Evolutionary conservation across 768 basidiomycete genomes (phyloP).

Genomic region (Tephrocybe sp.): DNA sequence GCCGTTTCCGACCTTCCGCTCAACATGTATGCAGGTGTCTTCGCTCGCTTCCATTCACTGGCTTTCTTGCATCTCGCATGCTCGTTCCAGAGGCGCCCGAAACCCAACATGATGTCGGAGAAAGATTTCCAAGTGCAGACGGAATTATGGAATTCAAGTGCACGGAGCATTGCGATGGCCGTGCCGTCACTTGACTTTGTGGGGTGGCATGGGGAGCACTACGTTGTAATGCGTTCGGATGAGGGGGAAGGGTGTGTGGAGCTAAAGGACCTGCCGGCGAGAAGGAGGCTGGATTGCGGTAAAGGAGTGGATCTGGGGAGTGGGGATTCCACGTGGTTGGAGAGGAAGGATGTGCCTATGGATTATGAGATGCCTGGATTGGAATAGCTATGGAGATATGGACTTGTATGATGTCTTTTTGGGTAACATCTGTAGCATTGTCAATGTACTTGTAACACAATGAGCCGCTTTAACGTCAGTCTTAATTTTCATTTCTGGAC

Average conservation of each 20-base stretch:
- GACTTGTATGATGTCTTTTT: background rate
- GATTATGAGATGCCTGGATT: slow-evolving; percentile 65
- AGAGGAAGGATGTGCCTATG: slow-evolving; percentile 73
- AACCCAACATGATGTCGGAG: slow-evolving; percentile 55
- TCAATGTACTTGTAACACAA: background rate
- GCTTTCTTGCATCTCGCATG: slow-evolving; percentile 60
- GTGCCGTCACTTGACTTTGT: slow-evolving; percentile 60
- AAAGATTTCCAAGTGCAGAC: slow-evolving; percentile 59
- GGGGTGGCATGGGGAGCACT: slow-evolving; percentile 75
- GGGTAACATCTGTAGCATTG: background rate
- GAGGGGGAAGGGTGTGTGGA: slow-evolving; percentile 29
- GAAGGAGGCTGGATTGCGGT: slow-evolving; percentile 58
- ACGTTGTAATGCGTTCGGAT: slow-evolving; percentile 50
- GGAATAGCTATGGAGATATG: slow-evolving; percentile 16
- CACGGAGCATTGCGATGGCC: slow-evolving; percentile 45
- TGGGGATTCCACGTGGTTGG: slow-evolving; percentile 63
- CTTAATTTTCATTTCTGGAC: too few species aligned
- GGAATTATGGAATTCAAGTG: slow-evolving; percentile 50
- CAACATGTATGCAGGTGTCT: slow-evolving; percentile 49
- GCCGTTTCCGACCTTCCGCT: slow-evolving; percentile 48
- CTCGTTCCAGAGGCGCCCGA: slow-evolving; percentile 44
- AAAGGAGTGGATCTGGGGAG: slow-evolving; percentile 64
- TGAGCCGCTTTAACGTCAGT: too few species aligned
- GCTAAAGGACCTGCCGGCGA: slow-evolving; percentile 58
- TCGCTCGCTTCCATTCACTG: slow-evolving; percentile 45